These are phyloP conservation scores for Centaurea solstitialis DNA, from an alignment of 129 eudicot genomes.

Conservation along the genomic window DNA sequence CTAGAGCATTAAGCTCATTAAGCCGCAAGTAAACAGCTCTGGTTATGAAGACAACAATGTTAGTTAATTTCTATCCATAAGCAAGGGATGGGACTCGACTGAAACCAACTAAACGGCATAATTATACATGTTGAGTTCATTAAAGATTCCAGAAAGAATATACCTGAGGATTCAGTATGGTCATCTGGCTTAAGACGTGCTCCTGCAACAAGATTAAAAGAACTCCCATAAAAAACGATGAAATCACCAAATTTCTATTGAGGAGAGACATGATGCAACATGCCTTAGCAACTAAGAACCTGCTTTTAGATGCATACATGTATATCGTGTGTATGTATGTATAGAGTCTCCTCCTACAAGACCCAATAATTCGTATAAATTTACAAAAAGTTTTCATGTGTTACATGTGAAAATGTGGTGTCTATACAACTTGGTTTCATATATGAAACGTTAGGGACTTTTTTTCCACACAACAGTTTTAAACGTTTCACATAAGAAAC, in stretches of 20 bases:
- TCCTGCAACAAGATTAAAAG: conserved; percentile 46
- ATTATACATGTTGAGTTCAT: not conserved
- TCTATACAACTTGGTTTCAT: no score
- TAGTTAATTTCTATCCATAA: no score
- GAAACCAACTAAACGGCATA: not conserved
- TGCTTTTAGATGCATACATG: not conserved
- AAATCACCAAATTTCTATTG: not conserved
- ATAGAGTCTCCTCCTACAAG: no score
- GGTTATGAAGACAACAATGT: not conserved
- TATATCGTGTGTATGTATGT: no score
- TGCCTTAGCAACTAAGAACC: not conserved
- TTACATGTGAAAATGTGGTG: no score
- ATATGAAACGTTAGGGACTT: no score
- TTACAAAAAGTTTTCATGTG: no score
- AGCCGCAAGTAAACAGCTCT: no score
- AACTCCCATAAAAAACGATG: not conserved
- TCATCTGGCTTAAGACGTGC: conserved; percentile 55
- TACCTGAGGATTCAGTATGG: conserved; percentile 88
- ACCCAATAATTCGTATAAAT: no score
- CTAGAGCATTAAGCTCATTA: no score
- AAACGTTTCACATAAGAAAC: not conserved
- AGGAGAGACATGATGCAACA: not conserved
- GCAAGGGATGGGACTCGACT: no score
- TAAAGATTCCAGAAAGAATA: not conserved
- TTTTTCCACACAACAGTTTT: no score